phyloP scores from a whole-genome alignment of 805 yeast genomes.

The Starmerella ratchasimensis region DNA sequence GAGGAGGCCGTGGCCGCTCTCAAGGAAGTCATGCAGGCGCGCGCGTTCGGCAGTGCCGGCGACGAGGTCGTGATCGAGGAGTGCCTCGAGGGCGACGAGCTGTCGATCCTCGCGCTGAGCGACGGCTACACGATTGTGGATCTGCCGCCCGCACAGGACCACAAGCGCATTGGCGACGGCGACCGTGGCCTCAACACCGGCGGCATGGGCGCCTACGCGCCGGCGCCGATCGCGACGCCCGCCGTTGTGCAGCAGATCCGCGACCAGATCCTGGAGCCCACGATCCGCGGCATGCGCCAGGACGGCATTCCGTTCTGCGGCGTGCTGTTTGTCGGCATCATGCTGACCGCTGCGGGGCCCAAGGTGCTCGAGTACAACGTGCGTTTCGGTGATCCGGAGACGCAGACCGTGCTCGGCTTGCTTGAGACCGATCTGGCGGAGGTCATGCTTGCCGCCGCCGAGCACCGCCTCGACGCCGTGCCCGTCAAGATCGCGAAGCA shows the following conservation, averaged over 20 bases:
- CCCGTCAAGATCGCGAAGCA: slow-evolving; percentile 36
- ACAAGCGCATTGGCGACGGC: slow-evolving; percentile 85
- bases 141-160: slow-evolving; percentile 97
- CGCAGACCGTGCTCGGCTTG: slow-evolving; percentile 88
- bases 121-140: slow-evolving; percentile 88
- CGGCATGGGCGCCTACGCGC: slow-evolving; percentile 99
- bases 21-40: slow-evolving; percentile 76
- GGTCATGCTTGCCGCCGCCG: slow-evolving; percentile 84
- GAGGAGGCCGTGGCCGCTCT: slow-evolving; percentile 78
- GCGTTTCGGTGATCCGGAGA: slow-evolving; percentile 98
- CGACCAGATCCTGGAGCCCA: slow-evolving; percentile 66
- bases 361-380: slow-evolving; percentile 94
- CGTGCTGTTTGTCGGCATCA: slow-evolving; percentile 86
- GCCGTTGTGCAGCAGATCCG: slow-evolving; percentile 57
- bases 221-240: slow-evolving; percentile 89
- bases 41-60: slow-evolving; percentile 86
- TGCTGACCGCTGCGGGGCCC: slow-evolving; percentile 79
- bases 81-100: slow-evolving; percentile 90
- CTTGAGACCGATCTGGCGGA: slow-evolving; percentile 87
- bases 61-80: slow-evolving; percentile 92
- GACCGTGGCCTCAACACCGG: slow-evolving; percentile 95
- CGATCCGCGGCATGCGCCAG: slow-evolving; percentile 88
- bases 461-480: slow-evolving; percentile 82
- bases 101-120: slow-evolving; percentile 77
- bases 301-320: slow-evolving; percentile 96